Percentiles rank a stretch among this genome's conserved stretches.
phyloP scores from a whole-genome alignment of 169 alveolate genomes.

The Eimeria mitis region DNA sequence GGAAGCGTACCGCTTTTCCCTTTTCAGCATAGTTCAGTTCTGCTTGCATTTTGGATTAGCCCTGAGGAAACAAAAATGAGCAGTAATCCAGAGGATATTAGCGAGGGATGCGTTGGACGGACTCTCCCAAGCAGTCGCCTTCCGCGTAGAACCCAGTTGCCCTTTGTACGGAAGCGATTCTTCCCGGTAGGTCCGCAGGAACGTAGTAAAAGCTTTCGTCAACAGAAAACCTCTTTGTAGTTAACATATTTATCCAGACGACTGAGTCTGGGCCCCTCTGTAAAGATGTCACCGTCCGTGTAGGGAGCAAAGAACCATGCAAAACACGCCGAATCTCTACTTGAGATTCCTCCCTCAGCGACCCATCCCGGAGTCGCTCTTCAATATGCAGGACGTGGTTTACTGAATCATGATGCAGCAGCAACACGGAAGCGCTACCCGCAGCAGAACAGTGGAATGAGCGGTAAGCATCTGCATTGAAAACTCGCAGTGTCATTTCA shows the following conservation, averaged over 20 bases:
- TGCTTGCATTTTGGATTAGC: too few relatives aligned
- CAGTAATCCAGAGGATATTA: neutral
- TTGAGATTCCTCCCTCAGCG: constrained; percentile 40
- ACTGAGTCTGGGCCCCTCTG: constrained; percentile 62
- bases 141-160: constrained; percentile 62
- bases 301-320: constrained; percentile 62
- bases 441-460: constrained; percentile 73
- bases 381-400: constrained; percentile 61
- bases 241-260: constrained; percentile 43
- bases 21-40: neutral
- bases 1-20: neutral
- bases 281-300: constrained; percentile 46
- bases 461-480: constrained; percentile 59
- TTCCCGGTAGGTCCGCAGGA: constrained; percentile 72
- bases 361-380: constrained; percentile 64
- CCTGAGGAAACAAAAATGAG: neutral
- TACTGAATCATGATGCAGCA: constrained; percentile 59
- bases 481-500: constrained; percentile 46
- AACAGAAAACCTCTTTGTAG: constrained; percentile 29
- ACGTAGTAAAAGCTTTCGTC: constrained; percentile 59
- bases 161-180: constrained; percentile 53
- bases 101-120: neutral
- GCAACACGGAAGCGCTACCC: constrained; percentile 67
- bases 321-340: constrained; percentile 59
- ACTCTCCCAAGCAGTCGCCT: constrained; percentile 65